Conservation (phyloP, 148 eudicot species). For the Polygonum maritimum region DNA sequence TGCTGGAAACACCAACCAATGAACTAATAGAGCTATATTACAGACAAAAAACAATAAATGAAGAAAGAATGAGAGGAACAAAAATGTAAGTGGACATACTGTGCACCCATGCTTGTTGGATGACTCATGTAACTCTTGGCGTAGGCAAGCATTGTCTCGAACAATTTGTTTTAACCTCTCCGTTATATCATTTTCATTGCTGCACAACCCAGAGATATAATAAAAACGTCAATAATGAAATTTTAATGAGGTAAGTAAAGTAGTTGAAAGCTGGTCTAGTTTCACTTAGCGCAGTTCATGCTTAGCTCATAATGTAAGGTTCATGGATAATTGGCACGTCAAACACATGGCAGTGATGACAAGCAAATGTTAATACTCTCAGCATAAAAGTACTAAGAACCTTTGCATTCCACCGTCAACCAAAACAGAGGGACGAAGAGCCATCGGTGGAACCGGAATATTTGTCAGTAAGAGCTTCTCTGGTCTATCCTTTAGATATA, state of each 20-base stretch:
- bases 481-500: slow-evolving; percentile 74
- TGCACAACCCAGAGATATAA: slow-evolving; percentile 24
- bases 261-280: not conserved
- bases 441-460: slow-evolving; percentile 77
- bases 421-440: slow-evolving; percentile 89
- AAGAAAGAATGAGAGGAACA: not conserved
- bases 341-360: slow-evolving; percentile 1
- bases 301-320: not conserved
- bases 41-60: not conserved
- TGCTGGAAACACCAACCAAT: not conserved
- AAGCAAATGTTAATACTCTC: not conserved
- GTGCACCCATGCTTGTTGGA: slow-evolving; percentile 25
- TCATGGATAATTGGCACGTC: slow-evolving; percentile 1
- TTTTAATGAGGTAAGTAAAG: not conserved
- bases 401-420: slow-evolving; percentile 80
- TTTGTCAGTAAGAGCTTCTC: slow-evolving; percentile 67
- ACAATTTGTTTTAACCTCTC: slow-evolving; percentile 67
- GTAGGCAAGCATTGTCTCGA: slow-evolving; percentile 67
- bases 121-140: slow-evolving; percentile 44
- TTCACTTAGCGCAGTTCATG: slow-evolving; percentile 4
- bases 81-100: slow-evolving; percentile 27
- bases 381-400: slow-evolving; percentile 22
- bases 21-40: not conserved
- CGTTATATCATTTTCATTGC: slow-evolving; percentile 87
- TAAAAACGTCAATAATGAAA: not conserved